These are phyloP conservation scores for Leishmania martiniquensis DNA, from an alignment of 208 protist genomes.

Conservation along the genomic window DNA sequence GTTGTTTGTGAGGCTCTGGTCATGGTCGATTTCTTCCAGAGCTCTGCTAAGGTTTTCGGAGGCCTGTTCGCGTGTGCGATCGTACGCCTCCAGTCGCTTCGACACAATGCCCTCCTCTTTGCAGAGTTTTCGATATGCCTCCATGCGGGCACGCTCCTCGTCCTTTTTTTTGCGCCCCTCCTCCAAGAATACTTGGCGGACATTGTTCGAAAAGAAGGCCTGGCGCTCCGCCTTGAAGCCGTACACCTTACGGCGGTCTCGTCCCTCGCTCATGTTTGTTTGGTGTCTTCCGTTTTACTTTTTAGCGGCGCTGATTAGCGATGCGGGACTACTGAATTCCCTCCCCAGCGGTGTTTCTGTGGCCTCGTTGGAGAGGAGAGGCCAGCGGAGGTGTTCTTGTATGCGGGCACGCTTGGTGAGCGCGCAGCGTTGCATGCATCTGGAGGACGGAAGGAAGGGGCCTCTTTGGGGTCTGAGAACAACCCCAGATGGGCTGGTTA, in stretches of 20 bases:
- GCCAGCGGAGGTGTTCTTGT: no score
- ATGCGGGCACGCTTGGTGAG: no score
- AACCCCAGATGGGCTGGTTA: no score
- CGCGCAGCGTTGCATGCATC: no score
- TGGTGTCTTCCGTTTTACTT: no score
- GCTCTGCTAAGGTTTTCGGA: conserved; percentile 40
- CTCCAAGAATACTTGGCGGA: conserved; percentile 59
- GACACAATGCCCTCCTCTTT: conserved; percentile 83
- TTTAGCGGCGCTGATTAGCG: no score
- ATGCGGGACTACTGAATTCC: no score
- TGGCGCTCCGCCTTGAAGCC: conserved; percentile 79
- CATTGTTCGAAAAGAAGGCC: conserved; percentile 68
- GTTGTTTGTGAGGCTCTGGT: conserved; percentile 87
- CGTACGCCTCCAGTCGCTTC: conserved; percentile 84
- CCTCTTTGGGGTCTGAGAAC: no score
- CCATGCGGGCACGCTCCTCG: conserved; percentile 80
- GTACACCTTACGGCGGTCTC: conserved; percentile 50
- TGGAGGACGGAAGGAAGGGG: no score
- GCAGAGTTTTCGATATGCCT: conserved; percentile 88
- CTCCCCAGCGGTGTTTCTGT: no score
- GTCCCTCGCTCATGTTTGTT: conserved; percentile 28
- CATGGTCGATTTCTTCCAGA: conserved; percentile 77
- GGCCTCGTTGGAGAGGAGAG: no score
- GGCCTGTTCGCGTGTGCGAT: conserved; percentile 48
- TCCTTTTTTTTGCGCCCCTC: conserved; percentile 79